Base-by-base conservation (phyloP, 768 basidiomycete genomes). In the Suillus hirtellus region DNA sequence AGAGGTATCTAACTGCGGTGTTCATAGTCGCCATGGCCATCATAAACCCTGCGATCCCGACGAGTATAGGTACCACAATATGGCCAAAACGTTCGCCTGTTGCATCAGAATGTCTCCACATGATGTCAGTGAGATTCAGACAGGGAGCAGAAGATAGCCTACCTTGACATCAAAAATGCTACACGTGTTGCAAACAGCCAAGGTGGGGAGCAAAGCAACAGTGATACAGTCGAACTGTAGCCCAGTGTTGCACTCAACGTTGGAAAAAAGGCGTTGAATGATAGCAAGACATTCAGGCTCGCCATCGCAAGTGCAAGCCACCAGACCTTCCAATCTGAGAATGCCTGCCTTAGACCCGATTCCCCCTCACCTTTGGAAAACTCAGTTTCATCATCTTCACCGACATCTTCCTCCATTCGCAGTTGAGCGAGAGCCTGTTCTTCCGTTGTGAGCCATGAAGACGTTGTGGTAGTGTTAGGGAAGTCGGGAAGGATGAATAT, bases 251-350 rank as follows among this genome's bases (percentile, higher is more conserved):
- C 84, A 35, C 83, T 84, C 61, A 95, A 75, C 0, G 92, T 90
- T 7, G 89, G 91, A 77, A 93, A 93, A 74, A 87, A 92, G 9
- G 86, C 87, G 71, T 90, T 89, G 80, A 93, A 93, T 4, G 86
- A 87, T 34, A 92, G 69, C 10, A 89, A 84, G 43, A 89, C 75
- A 43, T 71, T 66, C 76, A 86, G 81, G 67, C 81, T 81, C 15
- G 84, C 84, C 62, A 91, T 72, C 3, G 87, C 81, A 35, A 92
- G 61, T 21, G 89, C 81, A 50, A 96, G 80, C 84, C 84, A 90
- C 89, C 92, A 95, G 44, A 95, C 90, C 73, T 88, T 90, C 89
- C 88, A 87, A 70, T 95, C 93, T 21, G 79, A 79, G 62, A 92
- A 47, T 12, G 92, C 89, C 65, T 88, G 70, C 10, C 74, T 65